These are phyloP conservation scores for Fusarium pseudocircinatum DNA, from an alignment of 2,329 filamentous ascomycete species.

Conservation along the genomic window DNA sequence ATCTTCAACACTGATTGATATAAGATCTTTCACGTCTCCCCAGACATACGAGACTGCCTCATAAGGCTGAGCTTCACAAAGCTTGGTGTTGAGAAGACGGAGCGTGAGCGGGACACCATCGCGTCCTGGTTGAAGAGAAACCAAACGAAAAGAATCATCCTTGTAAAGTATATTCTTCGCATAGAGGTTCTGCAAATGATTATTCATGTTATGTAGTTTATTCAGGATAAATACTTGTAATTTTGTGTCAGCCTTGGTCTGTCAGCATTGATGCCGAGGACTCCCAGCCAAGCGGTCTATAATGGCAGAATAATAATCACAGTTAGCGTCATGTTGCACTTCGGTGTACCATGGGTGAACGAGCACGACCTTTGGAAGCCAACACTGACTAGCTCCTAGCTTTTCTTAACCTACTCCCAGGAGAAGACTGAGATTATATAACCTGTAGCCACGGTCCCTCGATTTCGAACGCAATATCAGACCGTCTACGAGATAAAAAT, in stretches of 20 bases:
- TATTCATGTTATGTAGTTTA: background rate
- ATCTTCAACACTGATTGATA: background rate
- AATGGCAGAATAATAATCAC: background rate
- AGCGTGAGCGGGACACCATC: background rate
- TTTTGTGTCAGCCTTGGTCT: rapidly evolving
- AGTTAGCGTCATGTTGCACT: background rate
- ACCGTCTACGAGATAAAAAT: rapidly evolving
- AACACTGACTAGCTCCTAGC: background rate
- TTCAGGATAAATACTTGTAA: rapidly evolving
- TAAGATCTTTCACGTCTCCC: background rate
- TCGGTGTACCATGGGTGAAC: background rate
- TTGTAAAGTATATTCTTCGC: background rate
- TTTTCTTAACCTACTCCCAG: background rate
- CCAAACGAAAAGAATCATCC: background rate
- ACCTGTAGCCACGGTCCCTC: rapidly evolving
- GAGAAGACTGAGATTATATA: background rate
- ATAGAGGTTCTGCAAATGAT: background rate
- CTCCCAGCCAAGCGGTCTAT: background rate
- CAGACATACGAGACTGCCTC: background rate
- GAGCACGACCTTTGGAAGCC: background rate
- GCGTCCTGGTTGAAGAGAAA: background rate
- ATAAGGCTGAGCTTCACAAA: background rate
- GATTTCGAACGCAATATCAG: background rate
- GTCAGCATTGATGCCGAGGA: background rate
- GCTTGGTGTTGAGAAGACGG: background rate